Base-by-base conservation (phyloP, 2,329 filamentous ascomycete species). In the Cercospora brassicicola region DNA sequence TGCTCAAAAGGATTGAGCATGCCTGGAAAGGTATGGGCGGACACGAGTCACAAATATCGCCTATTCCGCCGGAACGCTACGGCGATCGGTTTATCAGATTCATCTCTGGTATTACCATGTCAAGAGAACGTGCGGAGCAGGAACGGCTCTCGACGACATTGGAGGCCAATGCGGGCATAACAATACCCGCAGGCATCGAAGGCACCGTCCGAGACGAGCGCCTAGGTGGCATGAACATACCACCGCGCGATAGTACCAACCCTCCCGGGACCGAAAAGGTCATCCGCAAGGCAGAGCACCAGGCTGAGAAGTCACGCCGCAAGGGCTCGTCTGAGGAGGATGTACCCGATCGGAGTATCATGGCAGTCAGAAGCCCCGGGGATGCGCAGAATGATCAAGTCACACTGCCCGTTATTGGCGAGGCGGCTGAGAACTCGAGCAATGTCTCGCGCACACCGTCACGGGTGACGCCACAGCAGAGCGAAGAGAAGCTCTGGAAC, bases 81-180 rank as follows among this genome's bases (percentile, higher is more conserved):
- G 95, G 95, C 30, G 93, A 98, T 67, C 90, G 95, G 4, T 99
- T 99, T 79, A 87, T 96, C 78, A 91, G 91, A 72, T 99, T 99
- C 79, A 94, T 99, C 76, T 90, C 90, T 60, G 90, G 91, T 42
- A 90, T 96, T 72, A 97, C 95, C 20, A 96, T 94, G 88, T 95
- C 93, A 1, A 86, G 87, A 13, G 94, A 98, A 81, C 91, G 95
- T 78, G 92, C 90, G 13, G 87, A 89, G 53, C 85, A 78, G 23
- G 79, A 82, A 48, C 75, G 78, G 66, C 73, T 75, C 67, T 69
- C 80, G 70, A 64, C 75, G 72, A 56, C 79, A 26, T 51, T 69
- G 18, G 72, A 68, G 45, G 65, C 73, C 20, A 65, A 65, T 45
- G 71, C 69, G 39, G 68, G 66, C 51, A 63, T 73, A 10, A 65